These are phyloP conservation scores for Diaporthe aspalathi DNA, from an alignment of 2,329 filamentous ascomycete species.

Conservation along the genomic window DNA sequence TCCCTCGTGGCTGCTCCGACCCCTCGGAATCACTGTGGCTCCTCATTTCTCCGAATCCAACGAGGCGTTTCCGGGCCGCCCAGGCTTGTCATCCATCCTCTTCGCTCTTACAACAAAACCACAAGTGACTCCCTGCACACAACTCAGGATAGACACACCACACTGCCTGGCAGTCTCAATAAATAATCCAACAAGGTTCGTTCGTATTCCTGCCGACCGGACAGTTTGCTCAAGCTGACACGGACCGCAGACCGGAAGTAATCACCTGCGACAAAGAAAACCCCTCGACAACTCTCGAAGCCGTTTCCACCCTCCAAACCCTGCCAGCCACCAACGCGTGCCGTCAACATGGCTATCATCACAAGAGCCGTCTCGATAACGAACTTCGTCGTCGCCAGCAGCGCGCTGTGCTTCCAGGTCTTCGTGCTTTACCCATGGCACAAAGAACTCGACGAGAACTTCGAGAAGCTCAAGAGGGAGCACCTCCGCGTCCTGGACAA, in stretches of 20 bases:
- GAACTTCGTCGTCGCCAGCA: constrained; percentile 74
- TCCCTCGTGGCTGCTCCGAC: constrained; percentile 26
- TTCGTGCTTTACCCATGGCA: constrained; percentile 79
- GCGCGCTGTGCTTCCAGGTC: constrained; percentile 74
- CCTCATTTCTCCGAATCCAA: constrained; percentile 27
- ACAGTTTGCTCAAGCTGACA: constrained; percentile 10
- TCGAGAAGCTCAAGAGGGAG: constrained; percentile 68
- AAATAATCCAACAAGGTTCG: neutral
- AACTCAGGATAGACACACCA: neutral
- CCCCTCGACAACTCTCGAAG: neutral
- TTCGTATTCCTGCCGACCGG: neutral
- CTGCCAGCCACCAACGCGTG: neutral
- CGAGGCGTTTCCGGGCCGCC: constrained; percentile 17
- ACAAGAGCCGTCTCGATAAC: constrained; percentile 66
- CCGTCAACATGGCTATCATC: constrained; percentile 41
- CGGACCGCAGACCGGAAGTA: constrained; percentile 4
- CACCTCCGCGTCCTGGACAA: constrained; percentile 58
- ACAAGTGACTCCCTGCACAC: constrained; percentile 31
- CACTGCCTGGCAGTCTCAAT: neutral
- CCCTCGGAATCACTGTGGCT: constrained; percentile 16
- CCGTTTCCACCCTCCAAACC: neutral
- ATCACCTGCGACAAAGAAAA: neutral
- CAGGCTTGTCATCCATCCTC: neutral
- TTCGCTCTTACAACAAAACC: constrained; percentile 15
- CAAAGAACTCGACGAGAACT: constrained; percentile 71